phyloP scores from a whole-genome alignment of 2,329 filamentous ascomycete genomes.

The Arthroderma sp. region DNA sequence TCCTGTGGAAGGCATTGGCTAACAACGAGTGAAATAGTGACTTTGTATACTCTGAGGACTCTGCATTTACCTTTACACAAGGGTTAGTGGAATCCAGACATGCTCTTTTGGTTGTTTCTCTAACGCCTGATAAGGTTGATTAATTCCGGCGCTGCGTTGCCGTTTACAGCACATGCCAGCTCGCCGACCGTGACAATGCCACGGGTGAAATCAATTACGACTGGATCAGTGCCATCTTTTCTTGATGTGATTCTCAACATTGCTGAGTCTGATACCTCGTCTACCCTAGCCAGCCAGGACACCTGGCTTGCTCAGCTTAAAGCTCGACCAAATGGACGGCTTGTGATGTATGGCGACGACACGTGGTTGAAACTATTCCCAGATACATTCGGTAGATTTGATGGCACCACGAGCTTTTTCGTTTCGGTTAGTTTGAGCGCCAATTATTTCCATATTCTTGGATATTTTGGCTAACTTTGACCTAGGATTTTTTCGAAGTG shows the following conservation, averaged over 20 bases:
- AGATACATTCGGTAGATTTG: slow-evolving; percentile 67
- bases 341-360: slow-evolving; percentile 94
- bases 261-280: slow-evolving; percentile 83
- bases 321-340: slow-evolving; percentile 53
- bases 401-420: slow-evolving; percentile 96
- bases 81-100: slow-evolving; percentile 39
- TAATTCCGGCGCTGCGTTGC: slow-evolving; percentile 66
- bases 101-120: background rate
- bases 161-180: slow-evolving; percentile 91
- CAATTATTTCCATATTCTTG: background rate
- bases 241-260: slow-evolving; percentile 94
- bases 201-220: slow-evolving; percentile 90
- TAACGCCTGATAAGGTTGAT: slow-evolving; percentile 51
- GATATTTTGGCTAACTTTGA: slow-evolving; percentile 4
- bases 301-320: slow-evolving; percentile 94
- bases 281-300: slow-evolving; percentile 75
- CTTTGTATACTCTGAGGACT: slow-evolving; percentile 73
- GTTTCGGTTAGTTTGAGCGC: slow-evolving; percentile 58
- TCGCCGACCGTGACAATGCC: slow-evolving; percentile 98
- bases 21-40: slow-evolving; percentile 45
- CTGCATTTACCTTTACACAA: slow-evolving; percentile 80
- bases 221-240: slow-evolving; percentile 95
- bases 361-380: slow-evolving; percentile 98
- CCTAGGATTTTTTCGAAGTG: slow-evolving; percentile 88
- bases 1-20: background rate